Conservation (phyloP, 768 basidiomycete genomes). For the Serendipita sp. region DNA sequence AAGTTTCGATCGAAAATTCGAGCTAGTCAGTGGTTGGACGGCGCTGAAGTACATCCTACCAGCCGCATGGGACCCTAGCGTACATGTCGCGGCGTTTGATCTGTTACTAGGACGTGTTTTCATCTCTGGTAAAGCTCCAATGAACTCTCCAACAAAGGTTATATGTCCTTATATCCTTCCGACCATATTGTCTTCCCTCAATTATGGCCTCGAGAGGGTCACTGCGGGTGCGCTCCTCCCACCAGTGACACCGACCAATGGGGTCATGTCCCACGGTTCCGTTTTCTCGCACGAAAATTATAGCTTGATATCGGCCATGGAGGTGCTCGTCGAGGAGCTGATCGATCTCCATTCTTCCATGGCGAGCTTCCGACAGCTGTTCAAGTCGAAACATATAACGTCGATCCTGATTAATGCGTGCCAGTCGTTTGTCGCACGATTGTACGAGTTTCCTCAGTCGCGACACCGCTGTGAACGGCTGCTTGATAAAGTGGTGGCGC, state of each 20-base stretch:
- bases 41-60: conserved; percentile 55
- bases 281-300: conserved; percentile 4
- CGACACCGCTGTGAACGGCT: conserved; percentile 35
- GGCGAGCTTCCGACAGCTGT: conserved; percentile 50
- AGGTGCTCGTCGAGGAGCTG: conserved; percentile 49
- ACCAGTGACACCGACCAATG: neutral
- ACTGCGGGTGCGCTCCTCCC: neutral
- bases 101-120: conserved; percentile 40
- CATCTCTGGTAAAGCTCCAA: neutral
- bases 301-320: conserved; percentile 26
- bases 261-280: neutral
- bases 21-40: conserved; percentile 71
- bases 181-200: conserved; percentile 52
- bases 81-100: conserved; percentile 54
- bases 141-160: conserved; percentile 15
- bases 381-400: conserved; percentile 54
- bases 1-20: conserved; percentile 67
- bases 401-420: conserved; percentile 51
- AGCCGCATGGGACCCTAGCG: conserved; percentile 42
- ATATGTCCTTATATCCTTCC: conserved; percentile 54
- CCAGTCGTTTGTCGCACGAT: conserved; percentile 32
- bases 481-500: conserved; percentile 51
- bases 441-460: conserved; percentile 23
- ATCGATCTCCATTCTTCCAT: conserved; percentile 51
- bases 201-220: conserved; percentile 32